A percentile compares a stretch with the other conserved stretches of the same genome.
Evolutionary conservation across 192 early-diverging fungal species (phyloP).

Genomic region (Podila minutissima): DNA sequence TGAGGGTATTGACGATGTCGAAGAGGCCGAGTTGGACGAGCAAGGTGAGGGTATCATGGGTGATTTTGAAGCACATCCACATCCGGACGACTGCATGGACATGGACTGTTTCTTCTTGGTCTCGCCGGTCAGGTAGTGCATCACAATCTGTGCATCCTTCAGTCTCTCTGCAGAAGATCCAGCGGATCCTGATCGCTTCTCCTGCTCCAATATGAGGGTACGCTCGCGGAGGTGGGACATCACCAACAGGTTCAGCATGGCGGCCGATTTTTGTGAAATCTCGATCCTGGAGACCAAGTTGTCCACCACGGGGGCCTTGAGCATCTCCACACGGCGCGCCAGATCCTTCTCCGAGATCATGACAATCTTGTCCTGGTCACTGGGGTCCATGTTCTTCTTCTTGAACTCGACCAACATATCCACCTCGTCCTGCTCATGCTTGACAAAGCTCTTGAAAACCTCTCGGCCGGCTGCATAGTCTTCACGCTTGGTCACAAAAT

Average conservation of each 20-base stretch:
- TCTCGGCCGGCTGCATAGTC: slow-evolving; percentile 27
- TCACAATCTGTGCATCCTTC: slow-evolving; percentile 22
- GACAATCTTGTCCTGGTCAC: slow-evolving; percentile 2
- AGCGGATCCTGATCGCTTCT: slow-evolving; percentile 22
- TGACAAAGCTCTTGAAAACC: slow-evolving; percentile 31
- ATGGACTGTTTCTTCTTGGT: slow-evolving; percentile 2
- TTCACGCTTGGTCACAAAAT: slow-evolving; percentile 25
- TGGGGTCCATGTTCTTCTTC: background rate
- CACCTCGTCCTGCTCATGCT: slow-evolving; percentile 12
- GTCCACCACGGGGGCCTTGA: slow-evolving; percentile 8
- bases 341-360: slow-evolving; percentile 22
- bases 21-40: background rate
- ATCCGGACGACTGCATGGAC: background rate
- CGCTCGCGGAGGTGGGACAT: slow-evolving; percentile 36
- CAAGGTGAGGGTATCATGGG: slow-evolving; percentile 4
- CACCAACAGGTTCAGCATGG: slow-evolving; percentile 34
- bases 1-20: background rate
- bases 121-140: slow-evolving; percentile 34
- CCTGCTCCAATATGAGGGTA: slow-evolving; percentile 15
- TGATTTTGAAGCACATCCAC: background rate
- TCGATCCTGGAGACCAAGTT: slow-evolving; percentile 29
- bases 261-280: slow-evolving; percentile 20
- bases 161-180: slow-evolving; percentile 25
- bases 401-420: slow-evolving; percentile 9
- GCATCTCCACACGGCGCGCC: background rate